These are phyloP conservation scores for Penicillium chermesinum DNA, from an alignment of 495 filamentous ascomycete genomes.

Conservation along the genomic window DNA sequence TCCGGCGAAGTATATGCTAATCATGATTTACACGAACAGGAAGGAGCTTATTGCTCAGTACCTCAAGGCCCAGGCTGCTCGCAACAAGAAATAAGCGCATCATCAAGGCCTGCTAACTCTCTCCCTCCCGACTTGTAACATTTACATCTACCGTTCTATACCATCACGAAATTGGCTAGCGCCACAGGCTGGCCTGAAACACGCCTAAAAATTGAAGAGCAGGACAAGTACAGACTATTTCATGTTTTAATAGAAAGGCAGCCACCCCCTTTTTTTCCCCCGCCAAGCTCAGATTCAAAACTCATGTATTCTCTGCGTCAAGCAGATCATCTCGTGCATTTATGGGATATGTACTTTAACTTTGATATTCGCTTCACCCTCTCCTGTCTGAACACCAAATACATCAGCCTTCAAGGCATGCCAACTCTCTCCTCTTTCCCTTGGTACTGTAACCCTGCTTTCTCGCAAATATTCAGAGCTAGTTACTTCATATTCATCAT, in stretches of 20 bases:
- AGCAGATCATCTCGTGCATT: constrained; percentile 18
- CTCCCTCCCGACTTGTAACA: constrained; percentile 16
- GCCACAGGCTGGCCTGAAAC: constrained; percentile 10
- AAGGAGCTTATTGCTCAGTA: constrained; percentile 87
- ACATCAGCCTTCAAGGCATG: background rate
- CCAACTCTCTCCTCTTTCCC: background rate
- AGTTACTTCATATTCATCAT: no score
- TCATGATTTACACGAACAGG: constrained; percentile 32
- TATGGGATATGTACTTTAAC: constrained; percentile 27
- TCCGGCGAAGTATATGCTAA: constrained; percentile 9
- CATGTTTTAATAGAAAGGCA: constrained; percentile 3
- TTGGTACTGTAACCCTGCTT: background rate
- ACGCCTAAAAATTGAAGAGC: constrained; percentile 3
- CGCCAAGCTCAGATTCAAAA: constrained; percentile 9
- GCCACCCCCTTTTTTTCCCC: background rate
- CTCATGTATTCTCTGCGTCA: constrained; percentile 20
- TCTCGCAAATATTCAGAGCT: no score
- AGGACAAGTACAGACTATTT: constrained; percentile 4
- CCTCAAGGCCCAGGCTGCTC: constrained; percentile 75
- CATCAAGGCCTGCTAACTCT: background rate
- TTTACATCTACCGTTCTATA: constrained; percentile 7
- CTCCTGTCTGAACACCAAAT: constrained; percentile 26
- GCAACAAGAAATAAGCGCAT: constrained; percentile 58
- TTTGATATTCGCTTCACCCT: constrained; percentile 24
- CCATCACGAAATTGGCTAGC: background rate